phyloP scores from a whole-genome alignment of 371 early-diverging fungal genomes.

The Mortierella sp. region DNA sequence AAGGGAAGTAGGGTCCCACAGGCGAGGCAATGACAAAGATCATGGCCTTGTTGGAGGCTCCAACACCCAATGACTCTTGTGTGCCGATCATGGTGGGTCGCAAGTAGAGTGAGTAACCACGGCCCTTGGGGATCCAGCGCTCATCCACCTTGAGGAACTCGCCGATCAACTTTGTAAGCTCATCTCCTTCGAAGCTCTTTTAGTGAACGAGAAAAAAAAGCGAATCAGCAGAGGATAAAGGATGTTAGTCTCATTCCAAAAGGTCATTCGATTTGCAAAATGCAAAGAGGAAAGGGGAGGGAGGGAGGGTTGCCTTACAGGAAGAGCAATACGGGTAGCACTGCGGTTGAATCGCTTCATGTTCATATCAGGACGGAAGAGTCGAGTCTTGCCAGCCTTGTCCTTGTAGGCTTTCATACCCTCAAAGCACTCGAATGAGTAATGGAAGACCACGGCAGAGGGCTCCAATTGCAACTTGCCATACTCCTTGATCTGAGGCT shows the following conservation, averaged over 20 bases:
- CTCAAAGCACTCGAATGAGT: constrained; percentile 93
- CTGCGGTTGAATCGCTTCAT: constrained; percentile 84
- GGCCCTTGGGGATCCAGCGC: constrained; percentile 89
- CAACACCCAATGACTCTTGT: constrained; percentile 81
- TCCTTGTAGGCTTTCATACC: constrained; percentile 94
- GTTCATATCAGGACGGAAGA: constrained; percentile 93
- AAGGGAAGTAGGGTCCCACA: constrained; percentile 97
- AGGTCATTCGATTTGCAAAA: too few species aligned
- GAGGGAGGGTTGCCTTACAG: constrained; percentile 59
- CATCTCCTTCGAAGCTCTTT: constrained; percentile 81
- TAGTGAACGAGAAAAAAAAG: not conserved
- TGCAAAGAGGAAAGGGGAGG: not conserved
- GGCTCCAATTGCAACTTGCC: constrained; percentile 86
- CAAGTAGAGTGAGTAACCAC: constrained; percentile 94
- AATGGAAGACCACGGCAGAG: constrained; percentile 92
- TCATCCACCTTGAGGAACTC: constrained; percentile 85
- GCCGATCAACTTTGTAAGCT: constrained; percentile 86
- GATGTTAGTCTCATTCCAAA: too few species aligned
- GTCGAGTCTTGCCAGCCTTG: constrained; percentile 79
- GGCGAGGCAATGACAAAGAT: constrained; percentile 94
- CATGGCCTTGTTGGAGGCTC: constrained; percentile 78
- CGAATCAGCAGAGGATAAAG: too few species aligned
- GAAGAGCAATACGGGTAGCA: constrained; percentile 83
- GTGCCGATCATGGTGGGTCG: constrained; percentile 97
- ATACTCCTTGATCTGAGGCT: constrained; percentile 83